Percentiles rank a stretch among this genome's conserved stretches.
These are phyloP conservation scores for Isatis tinctoria DNA, from an alignment of 345 rosid species.

Conservation along the genomic window DNA sequence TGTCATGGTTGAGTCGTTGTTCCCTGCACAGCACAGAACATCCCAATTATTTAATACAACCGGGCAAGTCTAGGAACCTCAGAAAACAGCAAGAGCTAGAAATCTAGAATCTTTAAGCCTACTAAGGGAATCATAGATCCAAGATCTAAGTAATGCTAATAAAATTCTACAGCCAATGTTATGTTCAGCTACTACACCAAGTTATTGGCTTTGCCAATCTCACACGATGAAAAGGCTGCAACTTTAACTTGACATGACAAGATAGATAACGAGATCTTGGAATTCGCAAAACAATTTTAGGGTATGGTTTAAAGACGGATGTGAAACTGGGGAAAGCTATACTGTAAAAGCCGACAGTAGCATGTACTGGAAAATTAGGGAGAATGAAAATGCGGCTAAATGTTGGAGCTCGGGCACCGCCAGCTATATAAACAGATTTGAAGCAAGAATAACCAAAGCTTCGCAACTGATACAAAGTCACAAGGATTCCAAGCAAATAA, in stretches of 20 bases:
- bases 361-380: background rate
- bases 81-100: background rate
- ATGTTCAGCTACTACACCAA: background rate
- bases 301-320: background rate
- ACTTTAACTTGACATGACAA: background rate
- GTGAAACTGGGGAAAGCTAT: background rate
- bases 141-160: background rate
- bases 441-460: background rate
- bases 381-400: background rate
- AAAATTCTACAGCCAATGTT: too few species aligned
- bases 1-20: too few species aligned
- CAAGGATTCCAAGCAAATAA: background rate
- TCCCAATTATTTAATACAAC: background rate
- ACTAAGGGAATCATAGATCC: background rate
- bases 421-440: background rate
- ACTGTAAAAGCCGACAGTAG: background rate
- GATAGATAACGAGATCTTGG: background rate
- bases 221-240: background rate
- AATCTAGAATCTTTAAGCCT: background rate
- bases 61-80: background rate
- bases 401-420: background rate
- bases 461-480: background rate
- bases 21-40: slow-evolving; percentile 53
- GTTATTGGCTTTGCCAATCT: background rate
- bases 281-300: background rate